These are phyloP conservation scores for Ascochyta fabae DNA, from an alignment of 2,329 filamentous ascomycete species.

Conservation along the genomic window DNA sequence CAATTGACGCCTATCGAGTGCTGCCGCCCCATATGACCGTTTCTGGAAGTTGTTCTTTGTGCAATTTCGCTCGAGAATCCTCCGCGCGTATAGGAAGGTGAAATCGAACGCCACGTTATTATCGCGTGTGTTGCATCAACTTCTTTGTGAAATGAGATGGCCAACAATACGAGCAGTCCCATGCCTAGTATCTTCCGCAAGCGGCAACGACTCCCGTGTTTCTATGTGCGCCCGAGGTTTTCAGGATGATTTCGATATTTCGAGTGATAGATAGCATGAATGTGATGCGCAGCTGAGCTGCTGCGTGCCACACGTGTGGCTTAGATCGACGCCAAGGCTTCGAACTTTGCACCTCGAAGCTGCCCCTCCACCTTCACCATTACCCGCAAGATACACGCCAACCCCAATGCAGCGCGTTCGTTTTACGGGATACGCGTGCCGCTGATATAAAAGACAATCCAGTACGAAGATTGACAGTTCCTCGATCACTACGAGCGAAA, in stretches of 20 bases:
- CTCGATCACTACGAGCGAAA: not conserved
- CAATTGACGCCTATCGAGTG: not conserved
- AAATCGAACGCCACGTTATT: slow-evolving; percentile 6
- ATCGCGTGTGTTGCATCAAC: slow-evolving; percentile 8
- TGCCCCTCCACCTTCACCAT: not conserved
- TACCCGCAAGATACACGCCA: not conserved
- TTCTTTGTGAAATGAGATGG: slow-evolving; percentile 6
- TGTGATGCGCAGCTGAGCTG: not conserved
- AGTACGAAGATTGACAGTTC: not conserved
- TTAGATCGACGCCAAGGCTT: not conserved
- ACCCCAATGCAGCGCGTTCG: not conserved
- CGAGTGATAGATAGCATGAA: no score
- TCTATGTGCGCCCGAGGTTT: not conserved
- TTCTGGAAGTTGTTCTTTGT: not conserved
- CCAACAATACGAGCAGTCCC: slow-evolving; percentile 1
- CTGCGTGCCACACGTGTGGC: not conserved
- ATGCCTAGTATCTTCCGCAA: not conserved
- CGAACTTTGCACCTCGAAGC: not conserved
- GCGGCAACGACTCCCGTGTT: not conserved
- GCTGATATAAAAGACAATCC: not conserved
- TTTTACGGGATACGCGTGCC: not conserved
- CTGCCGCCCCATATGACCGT: not conserved
- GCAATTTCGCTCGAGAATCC: slow-evolving; percentile 6
- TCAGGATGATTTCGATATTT: not conserved
- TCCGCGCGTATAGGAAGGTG: not conserved